A percentile compares a stretch with the other conserved stretches of the same genome.
Evolutionary conservation across 2,329 filamentous ascomycete species (phyloP).

Genomic region (Penicillium decumbens): DNA sequence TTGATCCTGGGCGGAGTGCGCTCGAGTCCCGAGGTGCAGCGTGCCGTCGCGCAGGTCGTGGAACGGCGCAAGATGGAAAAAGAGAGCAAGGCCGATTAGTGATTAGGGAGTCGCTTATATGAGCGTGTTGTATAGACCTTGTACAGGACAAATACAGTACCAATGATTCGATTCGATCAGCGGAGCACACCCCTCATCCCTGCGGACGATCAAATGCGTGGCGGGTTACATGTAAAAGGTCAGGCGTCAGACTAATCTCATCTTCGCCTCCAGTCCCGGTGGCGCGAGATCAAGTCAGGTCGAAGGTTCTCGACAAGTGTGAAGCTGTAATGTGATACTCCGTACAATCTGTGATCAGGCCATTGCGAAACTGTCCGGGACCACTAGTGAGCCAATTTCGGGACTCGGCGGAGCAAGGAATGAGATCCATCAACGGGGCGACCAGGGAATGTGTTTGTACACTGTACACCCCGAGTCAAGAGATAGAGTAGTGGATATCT

Average conservation of each 20-base stretch:
- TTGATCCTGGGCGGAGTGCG: slow-evolving; percentile 80
- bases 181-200: not conserved
- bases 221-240: not conserved
- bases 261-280: not conserved
- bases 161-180: not conserved
- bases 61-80: slow-evolving; percentile 51
- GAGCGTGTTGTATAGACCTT: not conserved
- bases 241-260: not conserved
- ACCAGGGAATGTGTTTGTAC: slow-evolving; percentile 3
- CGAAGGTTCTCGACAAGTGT: not conserved
- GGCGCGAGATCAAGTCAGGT: not conserved
- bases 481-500: not conserved
- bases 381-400: slow-evolving; percentile 16
- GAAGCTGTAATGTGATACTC: not conserved
- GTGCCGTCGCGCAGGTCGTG: slow-evolving; percentile 67
- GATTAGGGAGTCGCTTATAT: not conserved
- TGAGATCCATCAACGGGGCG: slow-evolving; percentile 20
- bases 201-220: not conserved
- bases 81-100: slow-evolving; percentile 17
- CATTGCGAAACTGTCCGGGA: slow-evolving; percentile 1
- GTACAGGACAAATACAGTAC: not conserved
- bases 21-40: slow-evolving; percentile 73
- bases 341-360: not conserved
- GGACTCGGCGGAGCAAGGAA: slow-evolving; percentile 20
- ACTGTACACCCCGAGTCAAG: not conserved